phyloP scores from a whole-genome alignment of 352 stramenopile species.

The Phytophthora chlamydospora region DNA sequence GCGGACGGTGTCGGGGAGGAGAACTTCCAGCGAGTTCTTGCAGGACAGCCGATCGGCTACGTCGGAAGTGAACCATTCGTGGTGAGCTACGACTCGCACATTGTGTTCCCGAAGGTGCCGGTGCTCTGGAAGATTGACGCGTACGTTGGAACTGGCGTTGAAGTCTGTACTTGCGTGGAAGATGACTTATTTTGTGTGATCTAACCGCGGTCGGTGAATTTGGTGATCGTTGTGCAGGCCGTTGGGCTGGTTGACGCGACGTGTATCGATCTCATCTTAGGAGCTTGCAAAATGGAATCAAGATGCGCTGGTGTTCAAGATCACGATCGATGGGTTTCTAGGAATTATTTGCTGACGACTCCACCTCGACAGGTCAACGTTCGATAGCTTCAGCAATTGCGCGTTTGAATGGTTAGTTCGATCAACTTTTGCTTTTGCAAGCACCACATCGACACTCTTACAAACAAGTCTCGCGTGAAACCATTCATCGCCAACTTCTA shows the following conservation, averaged over 20 bases:
- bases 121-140: slow-evolving; percentile 58
- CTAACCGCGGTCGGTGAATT: slow-evolving; percentile 8
- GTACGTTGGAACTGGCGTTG: slow-evolving; percentile 36
- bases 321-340: no score
- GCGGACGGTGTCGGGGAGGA: slow-evolving; percentile 51
- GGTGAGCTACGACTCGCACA: slow-evolving; percentile 64
- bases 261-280: not conserved
- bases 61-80: slow-evolving; percentile 48
- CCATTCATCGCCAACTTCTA: no score
- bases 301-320: no score
- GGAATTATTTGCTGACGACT: no score
- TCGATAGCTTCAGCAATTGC: no score
- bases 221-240: slow-evolving; percentile 30
- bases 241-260: slow-evolving; percentile 60
- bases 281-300: no score
- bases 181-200: not conserved
- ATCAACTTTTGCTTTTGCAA: no score
- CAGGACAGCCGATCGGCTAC: slow-evolving; percentile 52
- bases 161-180: not conserved
- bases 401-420: no score
- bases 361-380: no score
- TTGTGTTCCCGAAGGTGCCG: slow-evolving; percentile 74
- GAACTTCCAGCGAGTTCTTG: slow-evolving; percentile 65
- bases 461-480: no score
- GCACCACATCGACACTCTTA: no score